Conservation (phyloP, 805 yeast genomes). For the Spathaspora sp. region DNA sequence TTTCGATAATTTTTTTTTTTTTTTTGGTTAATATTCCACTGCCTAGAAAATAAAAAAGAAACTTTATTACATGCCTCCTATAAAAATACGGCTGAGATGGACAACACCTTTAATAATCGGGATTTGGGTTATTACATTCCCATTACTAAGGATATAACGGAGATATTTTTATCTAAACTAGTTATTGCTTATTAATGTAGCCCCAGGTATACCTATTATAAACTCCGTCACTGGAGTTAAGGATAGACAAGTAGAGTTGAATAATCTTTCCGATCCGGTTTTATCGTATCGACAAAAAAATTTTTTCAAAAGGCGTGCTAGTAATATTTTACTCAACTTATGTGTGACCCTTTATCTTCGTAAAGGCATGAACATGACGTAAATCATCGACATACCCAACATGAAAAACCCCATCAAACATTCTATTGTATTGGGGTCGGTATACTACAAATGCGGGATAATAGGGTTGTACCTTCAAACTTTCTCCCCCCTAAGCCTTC, state of each 20-base stretch:
- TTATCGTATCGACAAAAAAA: neutral
- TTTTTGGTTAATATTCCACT: neutral
- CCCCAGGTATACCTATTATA: too few relatives aligned
- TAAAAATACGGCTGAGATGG: constrained; percentile 1
- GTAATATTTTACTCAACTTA: neutral
- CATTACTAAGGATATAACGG: too few relatives aligned
- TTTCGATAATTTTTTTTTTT: neutral
- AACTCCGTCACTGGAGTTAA: too few relatives aligned
- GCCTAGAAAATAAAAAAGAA: constrained; percentile 2
- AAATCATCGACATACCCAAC: neutral
- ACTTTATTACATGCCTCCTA: neutral
- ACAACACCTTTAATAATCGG: neutral
- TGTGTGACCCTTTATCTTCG: neutral
- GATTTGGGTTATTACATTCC: neutral
- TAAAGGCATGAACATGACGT: neutral
- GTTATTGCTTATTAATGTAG: too few relatives aligned
- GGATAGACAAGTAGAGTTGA: too few relatives aligned
- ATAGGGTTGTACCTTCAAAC: neutral
- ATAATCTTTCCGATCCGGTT: neutral
- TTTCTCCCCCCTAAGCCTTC: neutral
- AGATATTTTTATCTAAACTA: too few relatives aligned
- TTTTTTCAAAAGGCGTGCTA: neutral
- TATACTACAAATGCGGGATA: neutral
- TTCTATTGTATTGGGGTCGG: neutral
- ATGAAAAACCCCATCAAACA: too few relatives aligned